Conservation (phyloP, 2,329 filamentous ascomycete species). For the Cytospora piceae region DNA sequence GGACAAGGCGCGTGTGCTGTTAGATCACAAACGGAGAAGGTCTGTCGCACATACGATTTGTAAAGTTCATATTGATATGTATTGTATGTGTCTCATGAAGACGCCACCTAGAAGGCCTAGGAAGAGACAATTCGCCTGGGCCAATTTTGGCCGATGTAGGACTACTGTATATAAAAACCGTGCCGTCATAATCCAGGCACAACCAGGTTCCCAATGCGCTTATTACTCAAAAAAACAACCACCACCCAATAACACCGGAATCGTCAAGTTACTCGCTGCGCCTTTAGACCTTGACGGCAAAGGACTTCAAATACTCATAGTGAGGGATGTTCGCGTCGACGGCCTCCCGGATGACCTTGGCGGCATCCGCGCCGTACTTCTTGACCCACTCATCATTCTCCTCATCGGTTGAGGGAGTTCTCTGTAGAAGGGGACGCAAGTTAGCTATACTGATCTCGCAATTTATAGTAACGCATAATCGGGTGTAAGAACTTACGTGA, state of each 20-base stretch:
- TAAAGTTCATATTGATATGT: slow-evolving; percentile 4
- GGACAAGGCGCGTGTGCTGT: background rate
- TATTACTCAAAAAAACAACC: slow-evolving; percentile 9
- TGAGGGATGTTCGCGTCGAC: slow-evolving; percentile 73
- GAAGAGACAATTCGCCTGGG: background rate
- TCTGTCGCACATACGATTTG: background rate
- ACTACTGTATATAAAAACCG: slow-evolving; percentile 16
- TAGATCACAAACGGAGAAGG: slow-evolving; percentile 6
- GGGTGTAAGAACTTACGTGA: slow-evolving; percentile 51
- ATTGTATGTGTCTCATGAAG: slow-evolving; percentile 16
- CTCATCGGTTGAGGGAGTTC: slow-evolving; percentile 63
- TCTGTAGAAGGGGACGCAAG: slow-evolving; percentile 46
- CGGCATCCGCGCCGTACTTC: slow-evolving; percentile 74
- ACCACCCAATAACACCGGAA: slow-evolving; percentile 30
- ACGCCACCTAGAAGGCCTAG: slow-evolving; percentile 11
- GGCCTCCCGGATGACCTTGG: slow-evolving; percentile 69
- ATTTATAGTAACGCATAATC: background rate
- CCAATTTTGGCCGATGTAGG: slow-evolving; percentile 21
- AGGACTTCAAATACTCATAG: slow-evolving; percentile 83
- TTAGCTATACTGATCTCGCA: background rate
- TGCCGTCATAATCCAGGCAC: slow-evolving; percentile 11
- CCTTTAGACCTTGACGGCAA: slow-evolving; percentile 64
- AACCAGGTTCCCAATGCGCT: slow-evolving; percentile 14
- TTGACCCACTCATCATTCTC: slow-evolving; percentile 73
- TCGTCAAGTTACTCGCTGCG: slow-evolving; percentile 11